A percentile compares a stretch with the other conserved stretches of the same genome.
These are phyloP conservation scores for Vaccinium corymbosum DNA, from an alignment of 148 eudicot species.

Conservation along the genomic window DNA sequence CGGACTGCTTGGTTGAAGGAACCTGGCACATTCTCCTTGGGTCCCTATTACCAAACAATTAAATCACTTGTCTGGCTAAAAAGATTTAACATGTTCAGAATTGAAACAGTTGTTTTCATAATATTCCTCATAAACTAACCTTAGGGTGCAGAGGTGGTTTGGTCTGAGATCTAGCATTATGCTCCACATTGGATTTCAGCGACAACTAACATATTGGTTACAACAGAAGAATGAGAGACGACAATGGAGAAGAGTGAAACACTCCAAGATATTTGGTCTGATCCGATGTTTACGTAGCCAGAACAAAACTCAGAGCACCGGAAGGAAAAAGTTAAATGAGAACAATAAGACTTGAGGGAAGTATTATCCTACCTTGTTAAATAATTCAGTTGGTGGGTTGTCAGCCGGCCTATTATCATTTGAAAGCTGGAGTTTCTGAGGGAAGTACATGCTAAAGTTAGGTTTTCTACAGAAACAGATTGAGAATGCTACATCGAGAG, in stretches of 20 bases:
- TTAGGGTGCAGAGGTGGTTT: constrained; percentile 24
- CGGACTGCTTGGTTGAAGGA: constrained; percentile 27
- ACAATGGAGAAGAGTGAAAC: neutral
- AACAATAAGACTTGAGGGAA: neutral
- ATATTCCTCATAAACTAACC: constrained; percentile 28
- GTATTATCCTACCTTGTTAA: constrained; percentile 43
- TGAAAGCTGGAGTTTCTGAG: constrained; percentile 44
- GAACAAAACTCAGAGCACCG: neutral
- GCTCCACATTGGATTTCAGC: constrained; percentile 37
- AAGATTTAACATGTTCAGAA: neutral
- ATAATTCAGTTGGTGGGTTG: constrained; percentile 50
- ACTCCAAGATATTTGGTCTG: neutral
- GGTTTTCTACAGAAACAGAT: constrained; percentile 3
- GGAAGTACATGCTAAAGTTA: neutral
- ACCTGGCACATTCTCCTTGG: constrained; percentile 38
- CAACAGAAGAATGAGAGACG: constrained; percentile 4
- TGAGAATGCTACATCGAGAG: neutral
- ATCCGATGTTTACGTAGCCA: neutral
- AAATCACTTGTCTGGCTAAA: neutral
- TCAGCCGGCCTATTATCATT: constrained; percentile 22
- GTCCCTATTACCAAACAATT: constrained; percentile 26
- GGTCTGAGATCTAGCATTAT: constrained; percentile 16
- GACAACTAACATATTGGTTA: constrained; percentile 42
- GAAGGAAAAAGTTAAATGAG: neutral
- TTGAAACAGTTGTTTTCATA: neutral